Conservation (phyloP, 495 filamentous ascomycete species). For the Penicillium dipodomyicola region DNA sequence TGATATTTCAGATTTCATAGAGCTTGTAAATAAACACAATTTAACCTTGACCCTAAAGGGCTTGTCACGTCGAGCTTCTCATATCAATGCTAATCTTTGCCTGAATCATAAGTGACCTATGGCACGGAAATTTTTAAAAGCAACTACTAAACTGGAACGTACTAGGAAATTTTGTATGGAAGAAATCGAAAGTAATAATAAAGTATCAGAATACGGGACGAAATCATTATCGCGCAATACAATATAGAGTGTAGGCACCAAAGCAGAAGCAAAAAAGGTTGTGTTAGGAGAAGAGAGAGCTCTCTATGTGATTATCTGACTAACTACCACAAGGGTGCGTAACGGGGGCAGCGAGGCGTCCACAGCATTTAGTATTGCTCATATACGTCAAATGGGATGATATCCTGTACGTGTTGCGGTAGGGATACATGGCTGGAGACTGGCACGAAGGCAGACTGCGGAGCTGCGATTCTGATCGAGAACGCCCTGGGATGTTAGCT, state of each 20-base stretch:
- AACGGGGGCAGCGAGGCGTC: background rate
- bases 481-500: slow-evolving; percentile 5
- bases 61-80: no score
- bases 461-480: slow-evolving; percentile 2
- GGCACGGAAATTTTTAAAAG: no score
- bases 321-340: background rate
- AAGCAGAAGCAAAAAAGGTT: background rate
- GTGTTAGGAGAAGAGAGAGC: background rate
- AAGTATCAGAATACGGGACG: no score
- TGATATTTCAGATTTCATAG: background rate
- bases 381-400: no score
- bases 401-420: background rate
- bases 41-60: background rate
- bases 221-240: no score
- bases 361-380: background rate
- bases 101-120: no score
- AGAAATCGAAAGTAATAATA: no score
- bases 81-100: no score
- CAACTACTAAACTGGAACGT: no score
- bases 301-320: background rate
- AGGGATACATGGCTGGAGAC: slow-evolving; percentile 4
- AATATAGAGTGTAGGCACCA: background rate
- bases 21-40: background rate
- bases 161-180: no score
- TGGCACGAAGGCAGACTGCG: background rate